Base-by-base conservation (phyloP, 164 flowering plant genomes). In the Stephania cephalantha region DNA sequence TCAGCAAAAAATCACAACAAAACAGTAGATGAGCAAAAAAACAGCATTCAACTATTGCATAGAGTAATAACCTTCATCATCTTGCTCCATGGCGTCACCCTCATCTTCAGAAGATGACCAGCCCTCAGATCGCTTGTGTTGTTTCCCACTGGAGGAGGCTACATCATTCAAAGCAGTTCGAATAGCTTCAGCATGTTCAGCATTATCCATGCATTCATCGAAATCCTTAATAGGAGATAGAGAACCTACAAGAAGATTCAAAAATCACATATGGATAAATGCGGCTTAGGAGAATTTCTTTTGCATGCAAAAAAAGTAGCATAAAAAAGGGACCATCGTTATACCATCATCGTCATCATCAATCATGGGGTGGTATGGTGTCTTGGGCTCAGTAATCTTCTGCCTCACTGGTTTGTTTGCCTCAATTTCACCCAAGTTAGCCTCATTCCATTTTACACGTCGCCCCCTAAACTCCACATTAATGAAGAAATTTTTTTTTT, bases 371-470 rank as follows among this genome's bases (percentile, higher is more conserved):
- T 92, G 99, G 82, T 88, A 96, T 10, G 99, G 99, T 11, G 99
- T 96, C 93, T 96, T 96, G 55, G 99, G 99, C 83, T 96, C 99
- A 71, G 97, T 91, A 25, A 96, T 96, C 85, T 96, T 96, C 88
- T 96, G 98, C 86, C 99, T 92, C 46, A 89, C 93, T 72, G 99
- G 99, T 80, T 96, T 96, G 75, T 87, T 93, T 69, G 91, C 86
- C 85, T 96, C 99, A 75, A 96, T 96, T 80, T 94, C 93, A 52
- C 81, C 90, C 76, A 96, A 76, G 83, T 94, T 96, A 63, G 85
- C 89, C 78, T 96, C 99, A 91, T 96, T 82, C 99, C 99, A 96
- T 76, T 77, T 85, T 44, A 96, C 97, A 65, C 86, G 55, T 9
- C 9, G 87, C 20, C 90, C 85, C 85, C 93, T 87, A 79, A 71